Evolutionary conservation across 2,329 filamentous ascomycete species (phyloP).

Genomic region (Escovopsis sp.): DNA sequence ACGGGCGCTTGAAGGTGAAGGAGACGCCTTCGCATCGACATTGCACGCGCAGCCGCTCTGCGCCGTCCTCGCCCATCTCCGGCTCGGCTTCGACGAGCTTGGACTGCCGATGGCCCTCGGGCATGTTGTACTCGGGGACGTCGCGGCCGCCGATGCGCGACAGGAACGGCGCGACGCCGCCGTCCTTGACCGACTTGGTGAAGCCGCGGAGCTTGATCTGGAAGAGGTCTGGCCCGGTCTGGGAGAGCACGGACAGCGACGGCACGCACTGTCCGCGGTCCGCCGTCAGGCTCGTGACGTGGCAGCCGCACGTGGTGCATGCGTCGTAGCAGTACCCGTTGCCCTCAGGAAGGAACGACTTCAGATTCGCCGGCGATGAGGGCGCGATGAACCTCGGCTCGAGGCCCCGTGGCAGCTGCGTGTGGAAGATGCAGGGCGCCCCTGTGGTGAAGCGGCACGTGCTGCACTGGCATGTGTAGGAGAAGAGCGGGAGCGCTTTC

Average conservation of each 20-base stretch:
- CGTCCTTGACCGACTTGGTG: constrained; percentile 20
- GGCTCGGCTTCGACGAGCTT: constrained; percentile 12
- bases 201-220: constrained; percentile 21
- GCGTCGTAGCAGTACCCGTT: constrained; percentile 23
- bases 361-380: constrained; percentile 21
- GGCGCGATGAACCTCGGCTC: constrained; percentile 24
- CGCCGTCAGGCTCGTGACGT: constrained; percentile 23
- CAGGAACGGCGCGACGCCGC: constrained; percentile 22
- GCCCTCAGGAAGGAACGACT: constrained; percentile 18
- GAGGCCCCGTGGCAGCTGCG: constrained; percentile 18
- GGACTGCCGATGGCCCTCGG: constrained; percentile 11
- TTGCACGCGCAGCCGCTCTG: constrained; percentile 25
- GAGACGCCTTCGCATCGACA: constrained; percentile 33
- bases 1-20: constrained; percentile 28
- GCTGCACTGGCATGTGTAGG: constrained; percentile 31
- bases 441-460: constrained; percentile 28
- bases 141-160: constrained; percentile 15
- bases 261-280: constrained; percentile 21
- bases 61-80: constrained; percentile 19
- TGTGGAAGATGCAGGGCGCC: constrained; percentile 26
- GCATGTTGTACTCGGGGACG: constrained; percentile 22
- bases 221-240: constrained; percentile 20
- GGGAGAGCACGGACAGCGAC: constrained; percentile 24
- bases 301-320: constrained; percentile 30
- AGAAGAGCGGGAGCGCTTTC: constrained; percentile 23